Evolutionary conservation across 2,329 filamentous ascomycete genomes (phyloP).

Genomic region (Gaeumannomyces tritici): DNA sequence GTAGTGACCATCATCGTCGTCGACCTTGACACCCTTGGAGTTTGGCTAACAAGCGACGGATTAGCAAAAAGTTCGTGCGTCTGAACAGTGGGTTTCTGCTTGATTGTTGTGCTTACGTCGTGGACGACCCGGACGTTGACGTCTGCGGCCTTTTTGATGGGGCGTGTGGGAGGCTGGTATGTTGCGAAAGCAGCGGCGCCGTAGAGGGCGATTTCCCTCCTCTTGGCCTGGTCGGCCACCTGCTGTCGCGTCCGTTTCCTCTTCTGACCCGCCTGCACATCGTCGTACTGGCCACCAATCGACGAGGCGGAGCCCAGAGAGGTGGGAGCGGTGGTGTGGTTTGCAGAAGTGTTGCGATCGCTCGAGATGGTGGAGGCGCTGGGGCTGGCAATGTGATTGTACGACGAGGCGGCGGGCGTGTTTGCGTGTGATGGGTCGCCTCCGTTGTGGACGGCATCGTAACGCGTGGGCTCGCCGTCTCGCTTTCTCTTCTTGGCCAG

Average conservation of each 20-base stretch:
- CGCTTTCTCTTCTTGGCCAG: conserved; percentile 68
- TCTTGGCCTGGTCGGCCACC: conserved; percentile 71
- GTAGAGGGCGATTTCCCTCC: conserved; percentile 61
- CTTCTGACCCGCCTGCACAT: conserved; percentile 68
- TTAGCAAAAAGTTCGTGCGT: conserved; percentile 4
- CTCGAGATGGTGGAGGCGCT: conserved; percentile 64
- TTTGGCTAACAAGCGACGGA: conserved; percentile 21
- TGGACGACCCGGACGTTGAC: conserved; percentile 53
- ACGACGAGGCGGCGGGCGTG: conserved; percentile 41
- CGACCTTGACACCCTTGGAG: conserved; percentile 62
- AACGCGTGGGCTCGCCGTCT: conserved; percentile 43
- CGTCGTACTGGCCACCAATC: conserved; percentile 51
- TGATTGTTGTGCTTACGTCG: conserved; percentile 40
- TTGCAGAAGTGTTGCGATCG: conserved; percentile 69
- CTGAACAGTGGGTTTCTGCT: background rate
- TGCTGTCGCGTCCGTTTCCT: conserved; percentile 80
- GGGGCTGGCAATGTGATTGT: conserved; percentile 48
- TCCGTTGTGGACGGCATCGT: conserved; percentile 60
- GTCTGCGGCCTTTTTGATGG: conserved; percentile 81
- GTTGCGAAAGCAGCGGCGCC: conserved; percentile 59
- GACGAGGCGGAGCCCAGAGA: conserved; percentile 66
- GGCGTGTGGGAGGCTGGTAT: conserved; percentile 80
- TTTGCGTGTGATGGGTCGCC: conserved; percentile 62
- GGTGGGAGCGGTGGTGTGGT: conserved; percentile 82
- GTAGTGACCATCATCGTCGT: conserved; percentile 96